Base-by-base conservation (phyloP, 2,329 filamentous ascomycete genomes). In the Neofusicoccum parvum region DNA sequence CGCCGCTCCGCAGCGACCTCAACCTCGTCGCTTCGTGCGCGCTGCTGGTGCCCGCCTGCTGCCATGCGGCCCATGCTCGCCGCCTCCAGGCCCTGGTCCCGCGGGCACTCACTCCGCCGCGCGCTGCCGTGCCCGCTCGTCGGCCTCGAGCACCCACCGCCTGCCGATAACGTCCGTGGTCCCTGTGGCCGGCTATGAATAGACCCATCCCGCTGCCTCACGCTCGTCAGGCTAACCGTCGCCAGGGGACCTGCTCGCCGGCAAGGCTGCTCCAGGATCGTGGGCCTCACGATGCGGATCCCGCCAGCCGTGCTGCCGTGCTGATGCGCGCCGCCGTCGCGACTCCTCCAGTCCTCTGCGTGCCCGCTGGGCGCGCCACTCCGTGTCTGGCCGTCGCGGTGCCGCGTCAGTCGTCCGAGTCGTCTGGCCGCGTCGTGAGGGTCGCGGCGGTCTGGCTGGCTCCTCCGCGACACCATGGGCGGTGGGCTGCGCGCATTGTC, bases 121-220 rank as follows among this genome's bases (percentile, higher is more conserved):
- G 36, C 53, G 27, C 41, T 48, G 41, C 23, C 23, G 23, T 23
- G 23, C 23, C 23, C 23, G 23, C 23, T 23, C 23, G 23, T 3
- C 23, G 23, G 23, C 23, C 23, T 23, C 23, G 23, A 23, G 23
- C 23, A 23, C 23, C 23, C 23, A 23, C 23, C 23, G 23, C 23
- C 23, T 23, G 23, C 32, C 17, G 56, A 60, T 60, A 60, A 48
- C 56, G 41, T 9, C 50, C 27, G 5, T 27, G 27, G 41, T 9
- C 50, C 27, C 9, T 27, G 27, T 32, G 5, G 56, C n/a, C 14
- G 43, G 53, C 56, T 60, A 60, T 60, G 41, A 46, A 60, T 60
- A 60, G 43, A n/a, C 4, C 48, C 9, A 34, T 12, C 27, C 48
- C 3, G 11, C 48, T 14, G 17, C 23, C 5, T 17, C 48, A n/a